These are phyloP conservation scores for Aspergillus candidus DNA, from an alignment of 2,329 filamentous ascomycete species.

Conservation along the genomic window DNA sequence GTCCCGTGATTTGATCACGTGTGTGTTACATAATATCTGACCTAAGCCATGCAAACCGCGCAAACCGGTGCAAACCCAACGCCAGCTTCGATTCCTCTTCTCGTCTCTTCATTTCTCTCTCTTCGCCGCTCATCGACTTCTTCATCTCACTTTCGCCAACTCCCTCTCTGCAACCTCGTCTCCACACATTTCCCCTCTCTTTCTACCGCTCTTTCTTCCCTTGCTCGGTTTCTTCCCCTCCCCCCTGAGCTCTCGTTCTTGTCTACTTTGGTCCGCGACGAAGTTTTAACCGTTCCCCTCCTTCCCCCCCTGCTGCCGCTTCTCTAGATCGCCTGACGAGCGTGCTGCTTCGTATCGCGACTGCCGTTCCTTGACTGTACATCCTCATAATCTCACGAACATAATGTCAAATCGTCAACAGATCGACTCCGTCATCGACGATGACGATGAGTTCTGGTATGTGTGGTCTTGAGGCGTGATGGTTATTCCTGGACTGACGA, in stretches of 20 bases:
- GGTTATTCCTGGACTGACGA: constrained; percentile 17
- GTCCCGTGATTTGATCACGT: constrained; percentile 19
- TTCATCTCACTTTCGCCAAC: constrained; percentile 8
- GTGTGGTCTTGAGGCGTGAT: constrained; percentile 7
- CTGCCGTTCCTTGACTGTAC: constrained; percentile 17
- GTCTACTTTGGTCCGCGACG: constrained; percentile 4
- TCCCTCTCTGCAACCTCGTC: constrained; percentile 1
- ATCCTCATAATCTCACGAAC: constrained; percentile 19
- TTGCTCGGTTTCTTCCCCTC: constrained; percentile 12
- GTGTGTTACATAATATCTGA: constrained; percentile 13
- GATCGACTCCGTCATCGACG: constrained; percentile 46
- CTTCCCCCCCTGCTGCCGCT: constrained; percentile 8
- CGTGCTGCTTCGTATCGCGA: constrained; percentile 21
- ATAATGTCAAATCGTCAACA: constrained; percentile 42
- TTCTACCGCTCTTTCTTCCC: constrained; percentile 16
- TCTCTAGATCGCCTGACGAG: constrained; percentile 6
- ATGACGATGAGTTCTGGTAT: constrained; percentile 46
- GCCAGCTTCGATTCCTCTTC: constrained; percentile 19
- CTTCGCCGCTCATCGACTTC: constrained; percentile 6
- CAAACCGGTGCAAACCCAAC: constrained; percentile 19
- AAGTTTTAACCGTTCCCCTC: constrained; percentile 9
- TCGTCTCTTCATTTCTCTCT: constrained; percentile 10
- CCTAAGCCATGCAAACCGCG: constrained; percentile 14
- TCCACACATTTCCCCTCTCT: constrained; percentile 19
- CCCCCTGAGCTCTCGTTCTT: constrained; percentile 10